Conservation (phyloP, 768 basidiomycete species). For the Phaeolepiota aurea region DNA sequence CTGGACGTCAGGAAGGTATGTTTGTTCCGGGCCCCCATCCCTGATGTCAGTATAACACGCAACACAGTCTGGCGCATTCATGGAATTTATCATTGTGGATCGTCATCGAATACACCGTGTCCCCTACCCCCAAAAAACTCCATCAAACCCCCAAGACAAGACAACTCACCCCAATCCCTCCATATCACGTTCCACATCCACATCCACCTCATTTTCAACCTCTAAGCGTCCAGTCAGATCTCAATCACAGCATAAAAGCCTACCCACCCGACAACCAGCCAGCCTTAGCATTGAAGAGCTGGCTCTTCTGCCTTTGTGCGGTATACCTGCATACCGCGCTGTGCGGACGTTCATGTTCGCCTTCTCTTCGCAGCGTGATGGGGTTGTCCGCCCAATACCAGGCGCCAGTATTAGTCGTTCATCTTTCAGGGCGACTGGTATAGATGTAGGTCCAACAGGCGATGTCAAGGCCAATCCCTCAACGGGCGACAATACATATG, state of each 20-base stretch:
- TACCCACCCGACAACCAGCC: constrained; percentile 3
- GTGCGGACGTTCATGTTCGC: constrained; percentile 57
- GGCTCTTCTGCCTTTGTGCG: constrained; percentile 71
- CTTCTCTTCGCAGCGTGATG: constrained; percentile 21
- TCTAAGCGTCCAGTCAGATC: constrained; percentile 12
- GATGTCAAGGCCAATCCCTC: neutral
- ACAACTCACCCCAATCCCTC: neutral
- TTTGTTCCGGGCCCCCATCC: constrained; percentile 2
- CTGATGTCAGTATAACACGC: too few relatives aligned
- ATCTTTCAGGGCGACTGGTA: neutral
- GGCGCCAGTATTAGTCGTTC: neutral
- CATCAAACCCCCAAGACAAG: neutral
- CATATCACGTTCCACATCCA: neutral
- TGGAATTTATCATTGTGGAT: constrained; percentile 85
- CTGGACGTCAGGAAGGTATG: constrained; percentile 74
- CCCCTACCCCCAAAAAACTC: constrained; percentile 40
- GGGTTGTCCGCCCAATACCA: neutral
- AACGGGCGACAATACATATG: neutral
- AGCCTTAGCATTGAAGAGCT: constrained; percentile 57
- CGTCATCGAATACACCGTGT: constrained; percentile 68
- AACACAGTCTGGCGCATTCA: constrained; percentile 71
- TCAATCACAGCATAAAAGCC: constrained; percentile 5
- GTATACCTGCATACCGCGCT: constrained; percentile 77
- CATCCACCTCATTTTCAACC: neutral
- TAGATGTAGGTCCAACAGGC: too few relatives aligned